Evolutionary conservation across 768 basidiomycete species (phyloP), one percentile per base, ranked within the genome.

Genomic region (Coprinopsis strossmayeri): DNA sequence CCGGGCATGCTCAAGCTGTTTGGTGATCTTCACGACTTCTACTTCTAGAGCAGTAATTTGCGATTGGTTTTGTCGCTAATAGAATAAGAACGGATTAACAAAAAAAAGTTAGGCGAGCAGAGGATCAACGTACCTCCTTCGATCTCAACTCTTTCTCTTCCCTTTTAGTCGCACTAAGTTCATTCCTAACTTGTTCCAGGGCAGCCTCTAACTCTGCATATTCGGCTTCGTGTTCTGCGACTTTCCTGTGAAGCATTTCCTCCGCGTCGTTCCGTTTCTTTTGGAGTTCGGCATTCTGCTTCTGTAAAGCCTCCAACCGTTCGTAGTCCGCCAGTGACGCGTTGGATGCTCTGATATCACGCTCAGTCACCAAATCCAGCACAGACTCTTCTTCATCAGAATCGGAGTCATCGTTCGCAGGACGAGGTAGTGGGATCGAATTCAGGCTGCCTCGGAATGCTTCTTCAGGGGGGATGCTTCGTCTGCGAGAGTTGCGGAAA

Each of bases 121-220:
- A 53, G 5, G 34, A 48, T 34, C n/a, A 18, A 56, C 67, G 56
- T 50, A 90, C 90, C 72, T 96, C 94, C 64, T 93, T 94, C 11
- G 78, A 72, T 38, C 89, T 74, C 55, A 95, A 65, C 58, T 97
- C 94, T 67, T 97, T 96, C 65, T 97, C 93, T 58, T 97, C 92
- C 34, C 89, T 77, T 63, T 90, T 88, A 3, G 87, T 84, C 4
- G 84, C 76, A 12, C 72, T 82, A 5, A 96, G 70, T 63, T 96
- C 94, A 11, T 71, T 77, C 53, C 76, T 70, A 51, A 85, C 64
- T 60, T 96, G 91, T 49, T 96, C 93, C 49, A 95, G 61, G 25
- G 78, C 73, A 2, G 65, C 67, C 58, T 94, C 84, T 65, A 89
- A 77, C 50, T 91, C 87, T 55, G 89, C 87, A 24, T 94, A 64